phyloP scores from a whole-genome alignment of 495 filamentous ascomycete species.

The Penicillium riverlandense region DNA sequence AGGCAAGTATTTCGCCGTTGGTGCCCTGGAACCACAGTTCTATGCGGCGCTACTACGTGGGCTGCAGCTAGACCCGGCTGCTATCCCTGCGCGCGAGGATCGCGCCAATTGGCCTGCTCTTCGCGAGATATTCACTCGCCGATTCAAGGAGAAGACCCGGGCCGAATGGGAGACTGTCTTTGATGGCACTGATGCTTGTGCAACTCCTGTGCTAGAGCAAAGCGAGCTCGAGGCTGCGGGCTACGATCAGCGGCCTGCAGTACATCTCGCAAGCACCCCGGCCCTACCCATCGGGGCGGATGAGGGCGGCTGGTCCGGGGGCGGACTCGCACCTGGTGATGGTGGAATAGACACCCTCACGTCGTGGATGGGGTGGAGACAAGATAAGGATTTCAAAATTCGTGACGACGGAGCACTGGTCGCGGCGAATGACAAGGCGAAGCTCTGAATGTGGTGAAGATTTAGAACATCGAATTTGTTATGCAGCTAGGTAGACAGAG shows the following conservation, averaged over 20 bases:
- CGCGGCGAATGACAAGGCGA: constrained; percentile 32
- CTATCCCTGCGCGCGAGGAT: constrained; percentile 50
- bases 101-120: constrained; percentile 58
- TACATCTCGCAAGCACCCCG: constrained; percentile 62
- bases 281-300: constrained; percentile 47
- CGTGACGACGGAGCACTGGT: constrained; percentile 46
- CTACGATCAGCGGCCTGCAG: constrained; percentile 70
- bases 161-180: constrained; percentile 80
- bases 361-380: constrained; percentile 73
- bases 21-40: constrained; percentile 83
- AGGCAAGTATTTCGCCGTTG: constrained; percentile 79
- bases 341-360: constrained; percentile 65
- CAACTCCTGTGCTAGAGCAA: constrained; percentile 75
- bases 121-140: constrained; percentile 47
- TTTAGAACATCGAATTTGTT: too few species aligned
- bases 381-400: constrained; percentile 61
- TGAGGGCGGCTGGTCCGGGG: constrained; percentile 58
- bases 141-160: constrained; percentile 68
- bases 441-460: constrained; percentile 30
- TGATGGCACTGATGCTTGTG: constrained; percentile 86
- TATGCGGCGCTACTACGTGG: constrained; percentile 60
- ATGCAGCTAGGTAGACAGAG: too few species aligned
- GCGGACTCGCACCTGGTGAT: constrained; percentile 52
- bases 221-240: constrained; percentile 58
- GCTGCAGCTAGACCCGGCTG: constrained; percentile 45